Percentiles rank a stretch among this genome's conserved stretches.
Evolutionary conservation across 164 flowering plant genomes (phyloP).

Genomic region (Paratinospora sagittata): DNA sequence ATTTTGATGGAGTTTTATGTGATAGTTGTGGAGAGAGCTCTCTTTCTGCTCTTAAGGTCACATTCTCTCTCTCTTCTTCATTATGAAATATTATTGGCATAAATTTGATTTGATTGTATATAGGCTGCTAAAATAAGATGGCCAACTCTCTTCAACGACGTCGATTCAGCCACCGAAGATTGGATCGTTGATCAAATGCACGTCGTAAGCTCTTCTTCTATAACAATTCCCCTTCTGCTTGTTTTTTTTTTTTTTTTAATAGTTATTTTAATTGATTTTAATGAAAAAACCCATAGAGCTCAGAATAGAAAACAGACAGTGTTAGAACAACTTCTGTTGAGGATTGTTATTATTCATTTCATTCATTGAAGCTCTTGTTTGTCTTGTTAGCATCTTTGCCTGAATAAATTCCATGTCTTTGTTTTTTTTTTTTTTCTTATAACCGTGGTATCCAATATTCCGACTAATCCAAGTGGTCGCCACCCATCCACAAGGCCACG

Average conservation of each 20-base stretch:
- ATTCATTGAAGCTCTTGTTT: not conserved
- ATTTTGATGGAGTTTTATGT: constrained; percentile 91
- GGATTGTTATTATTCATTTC: no score
- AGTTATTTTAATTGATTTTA: no score
- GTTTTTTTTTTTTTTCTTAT: no score
- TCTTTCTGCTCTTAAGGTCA: constrained; percentile 85
- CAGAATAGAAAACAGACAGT: no score
- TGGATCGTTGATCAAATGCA: constrained; percentile 96
- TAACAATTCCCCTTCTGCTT: not conserved
- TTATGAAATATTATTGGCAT: not conserved
- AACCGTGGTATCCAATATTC: no score
- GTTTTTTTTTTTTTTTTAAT: no score
- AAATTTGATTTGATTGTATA: not conserved
- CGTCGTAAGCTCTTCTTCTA: constrained; percentile 36
- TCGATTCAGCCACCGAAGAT: constrained; percentile 53
- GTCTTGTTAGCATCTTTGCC: no score
- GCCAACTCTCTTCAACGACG: constrained; percentile 65
- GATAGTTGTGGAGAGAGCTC: constrained; percentile 99
- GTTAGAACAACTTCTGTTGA: no score
- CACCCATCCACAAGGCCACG: no score
- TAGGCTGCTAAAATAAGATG: constrained; percentile 95
- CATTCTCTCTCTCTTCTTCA: constrained; percentile 1
- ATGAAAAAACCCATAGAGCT: no score
- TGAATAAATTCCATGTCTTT: no score
- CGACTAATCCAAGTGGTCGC: no score